Conservation (phyloP, 495 filamentous ascomycete genomes). For the Chaetomium cochliodes region DNA sequence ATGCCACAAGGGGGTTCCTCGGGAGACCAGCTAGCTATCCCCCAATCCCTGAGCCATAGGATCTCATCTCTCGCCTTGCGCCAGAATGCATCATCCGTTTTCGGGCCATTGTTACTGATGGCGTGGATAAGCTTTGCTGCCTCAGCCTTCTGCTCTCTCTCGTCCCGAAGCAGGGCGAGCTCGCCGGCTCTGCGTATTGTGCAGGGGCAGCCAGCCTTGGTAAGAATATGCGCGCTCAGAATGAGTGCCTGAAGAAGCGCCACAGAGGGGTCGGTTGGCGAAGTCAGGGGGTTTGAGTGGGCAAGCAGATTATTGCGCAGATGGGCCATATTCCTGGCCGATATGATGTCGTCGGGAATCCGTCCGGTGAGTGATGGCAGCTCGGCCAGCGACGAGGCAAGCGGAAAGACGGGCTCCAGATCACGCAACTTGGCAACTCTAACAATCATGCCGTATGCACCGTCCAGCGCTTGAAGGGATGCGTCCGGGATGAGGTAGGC, state of each 20-base stretch:
- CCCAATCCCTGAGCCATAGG: constrained; percentile 83
- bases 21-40: constrained; percentile 40
- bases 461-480: constrained; percentile 57
- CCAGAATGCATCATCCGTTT: constrained; percentile 69
- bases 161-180: constrained; percentile 55
- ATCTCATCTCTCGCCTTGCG: constrained; percentile 61
- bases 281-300: constrained; percentile 64
- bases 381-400: constrained; percentile 44
- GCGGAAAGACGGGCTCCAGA: constrained; percentile 52
- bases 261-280: constrained; percentile 58
- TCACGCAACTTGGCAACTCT: constrained; percentile 61
- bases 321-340: constrained; percentile 42
- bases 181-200: constrained; percentile 60
- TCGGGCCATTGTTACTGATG: constrained; percentile 49
- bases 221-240: constrained; percentile 64
- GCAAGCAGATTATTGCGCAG: constrained; percentile 58
- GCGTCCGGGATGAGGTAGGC: constrained; percentile 67
- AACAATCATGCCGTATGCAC: constrained; percentile 60
- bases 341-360: constrained; percentile 33
- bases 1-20: constrained; percentile 55
- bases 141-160: constrained; percentile 65
- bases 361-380: constrained; percentile 44
- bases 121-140: constrained; percentile 61
- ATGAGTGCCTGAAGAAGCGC: constrained; percentile 66
- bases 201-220: constrained; percentile 57